Conservation (phyloP, 192 early-diverging fungal genomes). For the Mortierella claussenii region DNA sequence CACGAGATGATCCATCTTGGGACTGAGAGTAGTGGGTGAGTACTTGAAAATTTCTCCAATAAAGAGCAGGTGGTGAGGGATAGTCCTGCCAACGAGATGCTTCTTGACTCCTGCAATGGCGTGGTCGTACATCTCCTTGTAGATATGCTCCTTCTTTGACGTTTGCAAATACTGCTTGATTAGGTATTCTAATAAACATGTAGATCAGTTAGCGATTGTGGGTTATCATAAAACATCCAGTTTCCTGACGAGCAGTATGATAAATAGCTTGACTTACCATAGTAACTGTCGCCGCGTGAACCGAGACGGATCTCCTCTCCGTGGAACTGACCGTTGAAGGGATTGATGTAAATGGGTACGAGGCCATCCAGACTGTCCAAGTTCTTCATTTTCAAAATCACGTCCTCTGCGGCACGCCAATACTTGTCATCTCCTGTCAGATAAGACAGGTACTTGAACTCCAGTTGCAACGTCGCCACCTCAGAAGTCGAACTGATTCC, state of each 20-base stretch:
- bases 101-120: slow-evolving; percentile 72
- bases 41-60: slow-evolving; percentile 68
- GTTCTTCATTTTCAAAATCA: slow-evolving; percentile 61
- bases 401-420: slow-evolving; percentile 74
- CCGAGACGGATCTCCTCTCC: slow-evolving; percentile 77
- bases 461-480: slow-evolving; percentile 86
- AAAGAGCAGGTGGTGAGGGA: slow-evolving; percentile 69
- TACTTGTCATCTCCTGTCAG: slow-evolving; percentile 82
- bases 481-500: slow-evolving; percentile 76
- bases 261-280: too few species aligned
- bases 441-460: slow-evolving; percentile 85
- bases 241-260: too few species aligned
- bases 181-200: slow-evolving; percentile 78
- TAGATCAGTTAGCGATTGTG: too few species aligned
- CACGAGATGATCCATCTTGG: slow-evolving; percentile 94
- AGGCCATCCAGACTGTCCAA: slow-evolving; percentile 73
- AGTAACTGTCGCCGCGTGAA: slow-evolving; percentile 89
- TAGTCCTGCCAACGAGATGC: slow-evolving; percentile 67
- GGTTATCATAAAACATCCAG: too few species aligned
- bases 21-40: slow-evolving; percentile 24
- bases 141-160: slow-evolving; percentile 65
- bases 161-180: slow-evolving; percentile 90
- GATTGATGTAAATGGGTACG: slow-evolving; percentile 79
- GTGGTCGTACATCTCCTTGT: slow-evolving; percentile 73
- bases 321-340: slow-evolving; percentile 66